These are phyloP conservation scores for Sugiyamaella chiloensis DNA, from an alignment of 805 yeast genomes.

Conservation along the genomic window DNA sequence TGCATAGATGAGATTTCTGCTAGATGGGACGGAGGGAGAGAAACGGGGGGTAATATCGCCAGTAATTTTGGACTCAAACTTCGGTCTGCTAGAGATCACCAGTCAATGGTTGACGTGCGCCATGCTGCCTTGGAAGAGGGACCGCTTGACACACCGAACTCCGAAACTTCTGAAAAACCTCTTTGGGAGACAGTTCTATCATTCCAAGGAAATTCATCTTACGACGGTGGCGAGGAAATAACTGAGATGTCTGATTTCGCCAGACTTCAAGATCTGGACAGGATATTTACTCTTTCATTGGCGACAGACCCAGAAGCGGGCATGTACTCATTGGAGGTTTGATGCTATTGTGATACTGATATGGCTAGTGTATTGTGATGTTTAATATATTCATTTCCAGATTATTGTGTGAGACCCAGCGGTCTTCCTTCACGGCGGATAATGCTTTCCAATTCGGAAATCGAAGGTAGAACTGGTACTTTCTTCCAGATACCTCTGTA, in stretches of 20 bases:
- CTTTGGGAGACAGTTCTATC: background rate
- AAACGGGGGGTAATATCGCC: slow-evolving; percentile 8
- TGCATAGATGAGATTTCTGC: slow-evolving; percentile 15
- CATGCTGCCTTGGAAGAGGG: background rate
- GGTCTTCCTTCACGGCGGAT: background rate
- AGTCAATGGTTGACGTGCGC: background rate
- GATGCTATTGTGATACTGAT: no score
- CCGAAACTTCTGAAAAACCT: background rate
- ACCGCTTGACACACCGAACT: background rate
- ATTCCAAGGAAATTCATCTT: background rate
- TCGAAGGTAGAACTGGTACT: background rate
- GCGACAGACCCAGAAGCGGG: background rate
- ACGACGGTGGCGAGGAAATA: background rate
- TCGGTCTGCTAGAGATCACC: background rate
- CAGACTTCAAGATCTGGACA: background rate
- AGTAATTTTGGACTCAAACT: slow-evolving; percentile 7
- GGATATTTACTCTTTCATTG: background rate
- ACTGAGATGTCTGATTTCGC: background rate
- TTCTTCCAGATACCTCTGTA: background rate
- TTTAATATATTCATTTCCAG: background rate
- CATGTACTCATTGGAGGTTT: background rate
- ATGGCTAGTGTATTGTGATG: no score
- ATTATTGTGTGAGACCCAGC: background rate
- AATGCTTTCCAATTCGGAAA: background rate
- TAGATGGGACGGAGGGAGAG: slow-evolving; percentile 16